These are phyloP conservation scores for Phtheirospermum japonicum DNA, from an alignment of 257 asterid species.

Conservation along the genomic window DNA sequence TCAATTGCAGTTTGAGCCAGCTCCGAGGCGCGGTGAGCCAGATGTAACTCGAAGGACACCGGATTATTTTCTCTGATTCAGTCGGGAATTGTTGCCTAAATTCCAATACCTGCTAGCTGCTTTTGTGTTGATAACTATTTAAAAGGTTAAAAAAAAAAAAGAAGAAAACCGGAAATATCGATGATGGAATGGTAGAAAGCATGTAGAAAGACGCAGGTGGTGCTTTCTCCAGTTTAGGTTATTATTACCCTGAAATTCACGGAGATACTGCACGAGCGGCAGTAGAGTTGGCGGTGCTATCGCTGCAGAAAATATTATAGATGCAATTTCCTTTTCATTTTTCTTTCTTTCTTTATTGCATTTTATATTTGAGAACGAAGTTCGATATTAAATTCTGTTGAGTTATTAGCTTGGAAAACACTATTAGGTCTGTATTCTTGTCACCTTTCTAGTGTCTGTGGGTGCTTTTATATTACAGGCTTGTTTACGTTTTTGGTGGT, in stretches of 20 bases:
- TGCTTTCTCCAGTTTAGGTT: slow-evolving; percentile 29
- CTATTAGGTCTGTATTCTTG: not conserved
- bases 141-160: slow-evolving; percentile 20
- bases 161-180: slow-evolving; percentile 12
- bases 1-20: slow-evolving; percentile 74
- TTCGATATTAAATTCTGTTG: not conserved
- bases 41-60: slow-evolving; percentile 90
- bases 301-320: slow-evolving; percentile 15
- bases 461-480: no score
- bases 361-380: slow-evolving; percentile 20
- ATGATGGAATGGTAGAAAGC: slow-evolving; percentile 30
- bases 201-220: slow-evolving; percentile 16
- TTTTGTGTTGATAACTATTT: slow-evolving; percentile 30
- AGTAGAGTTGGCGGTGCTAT: not conserved
- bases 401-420: no score
- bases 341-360: slow-evolving; percentile 23
- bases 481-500: no score
- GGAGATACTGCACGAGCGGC: slow-evolving; percentile 24
- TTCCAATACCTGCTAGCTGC: slow-evolving; percentile 33
- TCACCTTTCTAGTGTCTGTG: no score
- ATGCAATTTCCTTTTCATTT: slow-evolving; percentile 25
- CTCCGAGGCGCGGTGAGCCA: slow-evolving; percentile 85
- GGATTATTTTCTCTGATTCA: slow-evolving; percentile 69
- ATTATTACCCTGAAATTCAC: slow-evolving; percentile 4
- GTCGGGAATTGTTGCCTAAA: slow-evolving; percentile 29